Evolutionary conservation across 192 early-diverging fungal genomes (phyloP).

Genomic region (Phlyctochytrium bullatum): DNA sequence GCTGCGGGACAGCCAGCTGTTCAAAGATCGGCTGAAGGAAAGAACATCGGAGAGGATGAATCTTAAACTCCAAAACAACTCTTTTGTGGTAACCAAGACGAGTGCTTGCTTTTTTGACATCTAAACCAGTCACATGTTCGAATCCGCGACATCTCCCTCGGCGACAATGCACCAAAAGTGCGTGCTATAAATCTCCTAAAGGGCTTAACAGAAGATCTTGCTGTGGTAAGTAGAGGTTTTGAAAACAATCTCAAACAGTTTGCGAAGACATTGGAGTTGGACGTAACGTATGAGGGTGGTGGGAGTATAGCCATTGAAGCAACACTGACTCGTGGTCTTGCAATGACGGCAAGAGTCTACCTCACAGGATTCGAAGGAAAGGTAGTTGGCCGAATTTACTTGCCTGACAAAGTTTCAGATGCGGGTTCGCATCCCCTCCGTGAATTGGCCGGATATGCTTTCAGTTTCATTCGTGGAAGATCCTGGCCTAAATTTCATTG

Average conservation of each 20-base stretch:
- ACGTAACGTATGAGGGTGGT: slow-evolving; percentile 50
- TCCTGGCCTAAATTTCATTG: slow-evolving; percentile 48
- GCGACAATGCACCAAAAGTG: slow-evolving; percentile 46
- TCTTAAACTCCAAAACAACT: slow-evolving; percentile 43
- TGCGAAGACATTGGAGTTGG: slow-evolving; percentile 29
- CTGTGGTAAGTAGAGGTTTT: slow-evolving; percentile 34
- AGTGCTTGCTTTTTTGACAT: background rate
- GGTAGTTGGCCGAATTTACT: slow-evolving; percentile 11
- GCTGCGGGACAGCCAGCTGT: slow-evolving; percentile 39
- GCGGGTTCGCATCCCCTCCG: slow-evolving; percentile 44
- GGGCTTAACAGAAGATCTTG: slow-evolving; percentile 51
- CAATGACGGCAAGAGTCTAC: slow-evolving; percentile 43
- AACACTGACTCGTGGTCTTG: slow-evolving; percentile 39
- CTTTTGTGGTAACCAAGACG: slow-evolving; percentile 35
- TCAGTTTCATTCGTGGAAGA: slow-evolving; percentile 52
- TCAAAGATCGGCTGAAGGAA: slow-evolving; percentile 32
- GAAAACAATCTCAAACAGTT: background rate
- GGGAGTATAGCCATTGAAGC: slow-evolving; percentile 44
- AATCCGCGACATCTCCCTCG: slow-evolving; percentile 42
- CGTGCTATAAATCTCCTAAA: slow-evolving; percentile 42
- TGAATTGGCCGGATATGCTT: slow-evolving; percentile 48
- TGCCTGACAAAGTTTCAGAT: slow-evolving; percentile 12
- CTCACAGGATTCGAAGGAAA: slow-evolving; percentile 42
- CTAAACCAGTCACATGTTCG: slow-evolving; percentile 33
- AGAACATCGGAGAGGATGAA: slow-evolving; percentile 44